Evolutionary conservation across 805 yeast species (phyloP), one percentile per base, ranked within the genome.

Genomic region (Sugiyamaella chiloensis): DNA sequence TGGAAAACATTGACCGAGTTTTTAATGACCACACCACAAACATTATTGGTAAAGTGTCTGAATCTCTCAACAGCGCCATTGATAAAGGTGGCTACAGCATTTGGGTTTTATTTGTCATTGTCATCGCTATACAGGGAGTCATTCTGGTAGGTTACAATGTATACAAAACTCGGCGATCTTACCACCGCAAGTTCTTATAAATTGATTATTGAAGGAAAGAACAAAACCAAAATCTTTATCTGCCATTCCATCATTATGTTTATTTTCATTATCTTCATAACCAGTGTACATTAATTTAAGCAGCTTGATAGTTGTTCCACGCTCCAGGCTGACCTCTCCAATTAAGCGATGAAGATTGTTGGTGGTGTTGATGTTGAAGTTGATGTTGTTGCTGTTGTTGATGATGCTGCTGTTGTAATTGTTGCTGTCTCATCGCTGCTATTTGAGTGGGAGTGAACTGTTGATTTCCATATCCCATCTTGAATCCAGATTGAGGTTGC

Each of bases 11-110:
- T 19, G 54, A 57, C 39, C 24, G 26, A 29, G 24, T 55, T 6
- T 51, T 62, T 12, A 50, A 48, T 23, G 64, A 62, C 39, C 66
- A 61, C 43, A 58, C 65, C 3, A 40, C 58, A 20, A 55, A 54
- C 39, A 19, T 59, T 21, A 45, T 59, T 43, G 61, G 59, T 5
- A 31, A 57, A 9, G 37, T 60, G 9, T 57, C 62, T 11, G 61
- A 57, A 31, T 52, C 61, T 2, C 51, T 61, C 36, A 44, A 54
- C 16, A 53, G 42, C 3, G 63, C 63, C 14, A 39, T 59, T 21
- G 44, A 41, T 17, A 52, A 52, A 16, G 60, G 62, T 19, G 64
- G 63, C 2, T 60, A 63, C 12, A 51, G 56, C 43, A 46, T 58
- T 19, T 61, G 63, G 64, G 29, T 47, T 21, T 47, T 58, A 8